Evolutionary conservation across 129 eudicot species (phyloP), one percentile per base, ranked within the genome.

Genomic region (Flaveria linearis): DNA sequence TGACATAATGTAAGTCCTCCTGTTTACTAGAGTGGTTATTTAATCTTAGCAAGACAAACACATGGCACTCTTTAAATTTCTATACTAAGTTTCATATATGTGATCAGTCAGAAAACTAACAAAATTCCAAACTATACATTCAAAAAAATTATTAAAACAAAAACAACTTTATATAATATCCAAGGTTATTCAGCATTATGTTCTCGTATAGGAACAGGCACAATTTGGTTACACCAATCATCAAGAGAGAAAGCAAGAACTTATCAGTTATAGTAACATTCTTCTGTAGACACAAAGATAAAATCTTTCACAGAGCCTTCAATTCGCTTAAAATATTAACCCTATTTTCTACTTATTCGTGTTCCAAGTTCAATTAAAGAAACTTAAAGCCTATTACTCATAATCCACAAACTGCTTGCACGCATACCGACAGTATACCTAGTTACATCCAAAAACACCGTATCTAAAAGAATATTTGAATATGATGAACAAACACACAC

Each of bases 361-460:
- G 43, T 42, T 57, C 39, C 22, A 22, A 73, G 2, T 53, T 55
- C 76, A 41, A 71, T 15, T 50, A n/a, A 16, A 25, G n/a, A 71
- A 50, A 9, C 50, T 16, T 8, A n/a, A 71, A 30, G 16, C 28
- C 76, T 15, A 9, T 72, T 16, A 53, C 8, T 53, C 52, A 20
- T 53, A 52, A 55, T 72, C 69, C 60, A 60, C 78, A 43, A 60
- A 61, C 25, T 61, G 12, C 26, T 45, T 74, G 42, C 43, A 41
- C 56, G 13, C 15, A 55, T 39, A 56, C 58, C 41, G 66, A 55
- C 41, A 53, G 65, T 9, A 72, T 53, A 50, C 75, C 18, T 49
- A 70, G 5, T 53, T 51, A 72, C 18, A 55, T 49, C 65, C 16
- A 30, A 53, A 57, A 20, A 58, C 65, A 58, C 65, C 46, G 9